Base-by-base conservation (phyloP, 148 eudicot genomes). In the Persicaria maculosa region DNA sequence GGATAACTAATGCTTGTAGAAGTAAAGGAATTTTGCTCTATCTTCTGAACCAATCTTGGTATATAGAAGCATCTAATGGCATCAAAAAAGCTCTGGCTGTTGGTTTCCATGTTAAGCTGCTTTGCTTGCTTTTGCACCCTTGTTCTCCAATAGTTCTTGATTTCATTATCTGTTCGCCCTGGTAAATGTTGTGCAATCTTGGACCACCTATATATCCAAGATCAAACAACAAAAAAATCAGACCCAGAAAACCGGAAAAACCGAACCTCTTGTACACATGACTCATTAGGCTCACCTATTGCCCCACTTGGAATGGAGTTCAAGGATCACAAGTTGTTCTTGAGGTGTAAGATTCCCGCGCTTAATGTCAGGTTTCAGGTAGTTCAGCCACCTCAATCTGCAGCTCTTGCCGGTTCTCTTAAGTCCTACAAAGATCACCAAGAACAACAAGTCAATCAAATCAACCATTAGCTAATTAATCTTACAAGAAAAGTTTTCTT, bases 331-430 rank as follows among this genome's bases (percentile, higher is more conserved):
- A 10, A 92, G 77, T 45, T 92, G 95, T 77, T 92, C 97, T 65
- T 92, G 88, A 47, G 89, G 87, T 22, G 84, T 86, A 72, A 92
- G 90, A 71, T 90, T 88, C 44, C 97, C 97, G 7, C 91, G 86
- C 80, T 88, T 92, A 57, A 88, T 84, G 67, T 85, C 97, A 0
- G 95, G 97, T 83, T 90, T 92, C 36, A 92, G 78, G 75, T 92
- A 92, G 81, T 92, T 92, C 25, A 90, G 72, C 97, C 97, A 92
- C 74, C 97, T 84, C 79, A 90, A 75, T 75, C 97, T 90, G 77
- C 97, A 92, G 72, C 97, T 90, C 76, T 92, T 92, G 44, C 95
- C 97, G n/a, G 84, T 92, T 83, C 97, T 87, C 85, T 82, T 92
- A 72, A 92, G 77, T 72, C 97, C 97, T 92, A 78, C 0, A 65